A percentile compares a stretch with the other conserved stretches of the same genome.
phyloP scores from a whole-genome alignment of 1,284 basidiomycete species.

The Mrakiaceae sp. region DNA sequence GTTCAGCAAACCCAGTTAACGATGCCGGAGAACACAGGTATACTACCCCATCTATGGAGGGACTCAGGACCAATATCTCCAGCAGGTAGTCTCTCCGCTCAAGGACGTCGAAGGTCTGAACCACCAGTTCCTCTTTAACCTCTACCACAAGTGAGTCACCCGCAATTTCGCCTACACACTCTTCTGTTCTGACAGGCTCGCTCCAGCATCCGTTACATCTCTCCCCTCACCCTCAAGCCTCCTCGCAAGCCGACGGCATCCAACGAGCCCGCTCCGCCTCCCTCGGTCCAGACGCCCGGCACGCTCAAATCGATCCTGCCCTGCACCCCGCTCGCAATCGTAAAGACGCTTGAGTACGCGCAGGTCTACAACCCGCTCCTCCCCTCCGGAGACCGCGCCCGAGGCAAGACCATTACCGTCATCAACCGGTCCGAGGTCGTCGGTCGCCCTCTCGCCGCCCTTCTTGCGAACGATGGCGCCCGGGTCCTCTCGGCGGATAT shows the following conservation, averaged over 20 bases:
- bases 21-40: constrained; percentile 42
- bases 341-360: constrained; percentile 75
- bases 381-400: constrained; percentile 80
- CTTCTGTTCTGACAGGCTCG: constrained; percentile 34
- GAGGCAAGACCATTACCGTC: constrained; percentile 85
- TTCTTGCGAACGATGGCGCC: constrained; percentile 90
- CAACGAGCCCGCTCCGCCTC: constrained; percentile 7
- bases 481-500: constrained; percentile 91
- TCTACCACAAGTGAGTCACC: constrained; percentile 77
- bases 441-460: constrained; percentile 82
- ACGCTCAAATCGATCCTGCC: constrained; percentile 90
- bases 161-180: constrained; percentile 11
- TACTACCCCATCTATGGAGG: constrained; percentile 87
- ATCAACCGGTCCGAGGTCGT: constrained; percentile 97
- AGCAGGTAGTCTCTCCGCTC: constrained; percentile 83
- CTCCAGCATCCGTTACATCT: constrained; percentile 40
- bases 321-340: constrained; percentile 91
- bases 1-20: not conserved
- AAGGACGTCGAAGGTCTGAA: constrained; percentile 97
- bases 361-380: constrained; percentile 88
- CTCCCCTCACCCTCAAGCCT: constrained; percentile 35
- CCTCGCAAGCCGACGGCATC: constrained; percentile 23
- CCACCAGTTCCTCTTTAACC: constrained; percentile 91
- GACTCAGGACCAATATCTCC: constrained; percentile 82
- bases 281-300: constrained; percentile 38